phyloP scores from a whole-genome alignment of 495 filamentous ascomycete species.

The Lichenothelia convexa region DNA sequence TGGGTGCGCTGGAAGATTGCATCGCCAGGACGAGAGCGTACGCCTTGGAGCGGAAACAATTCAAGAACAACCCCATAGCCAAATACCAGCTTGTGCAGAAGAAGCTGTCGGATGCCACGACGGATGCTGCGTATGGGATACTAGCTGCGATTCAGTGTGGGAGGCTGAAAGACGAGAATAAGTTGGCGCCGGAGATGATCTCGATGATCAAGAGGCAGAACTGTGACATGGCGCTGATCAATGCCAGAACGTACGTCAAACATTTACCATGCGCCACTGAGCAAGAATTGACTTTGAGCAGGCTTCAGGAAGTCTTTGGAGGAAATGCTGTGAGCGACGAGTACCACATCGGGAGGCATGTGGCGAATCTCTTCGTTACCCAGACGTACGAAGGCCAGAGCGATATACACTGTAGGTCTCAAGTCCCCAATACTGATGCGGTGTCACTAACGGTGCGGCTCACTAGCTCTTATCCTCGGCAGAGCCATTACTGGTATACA shows the following conservation, averaged over 20 bases:
- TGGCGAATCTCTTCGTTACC: slow-evolving; percentile 90
- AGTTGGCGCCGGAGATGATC: slow-evolving; percentile 87
- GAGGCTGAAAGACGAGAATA: slow-evolving; percentile 77
- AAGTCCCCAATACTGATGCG: neutral
- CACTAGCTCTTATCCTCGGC: slow-evolving; percentile 44
- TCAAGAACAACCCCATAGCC: slow-evolving; percentile 86
- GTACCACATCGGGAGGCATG: slow-evolving; percentile 86
- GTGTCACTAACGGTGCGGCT: slow-evolving; percentile 4
- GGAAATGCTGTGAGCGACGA: slow-evolving; percentile 95
- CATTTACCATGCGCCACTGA: slow-evolving; percentile 3
- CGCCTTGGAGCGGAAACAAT: slow-evolving; percentile 80
- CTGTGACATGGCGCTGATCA: slow-evolving; percentile 73
- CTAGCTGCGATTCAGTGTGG: slow-evolving; percentile 79
- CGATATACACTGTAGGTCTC: slow-evolving; percentile 73
- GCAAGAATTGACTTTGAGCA: slow-evolving; percentile 11
- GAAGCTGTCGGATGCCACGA: slow-evolving; percentile 83
- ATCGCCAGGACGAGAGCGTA: slow-evolving; percentile 65
- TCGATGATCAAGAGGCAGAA: slow-evolving; percentile 98
- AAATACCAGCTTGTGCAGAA: slow-evolving; percentile 98
- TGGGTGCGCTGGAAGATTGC: slow-evolving; percentile 88
- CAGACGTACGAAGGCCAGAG: slow-evolving; percentile 97
- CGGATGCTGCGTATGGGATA: slow-evolving; percentile 78
- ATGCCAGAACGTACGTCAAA: slow-evolving; percentile 46
- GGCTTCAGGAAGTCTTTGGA: slow-evolving; percentile 87
- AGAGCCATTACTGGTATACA: slow-evolving; percentile 53